Conservation (phyloP, 208 protist species). For the Trypanosoma brucei region DNA sequence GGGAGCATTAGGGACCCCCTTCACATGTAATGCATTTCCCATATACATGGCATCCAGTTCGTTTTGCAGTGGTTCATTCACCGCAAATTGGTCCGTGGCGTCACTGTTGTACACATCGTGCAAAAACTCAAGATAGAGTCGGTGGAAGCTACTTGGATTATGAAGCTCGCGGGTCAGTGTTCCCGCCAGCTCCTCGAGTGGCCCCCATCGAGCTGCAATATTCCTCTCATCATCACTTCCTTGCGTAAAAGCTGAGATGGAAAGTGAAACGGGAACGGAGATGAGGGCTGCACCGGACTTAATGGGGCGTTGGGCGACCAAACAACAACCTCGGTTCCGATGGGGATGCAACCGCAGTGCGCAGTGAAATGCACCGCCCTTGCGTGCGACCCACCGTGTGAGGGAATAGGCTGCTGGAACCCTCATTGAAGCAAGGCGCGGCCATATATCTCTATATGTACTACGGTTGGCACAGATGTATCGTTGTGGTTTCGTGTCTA, state of each 20-base stretch:
- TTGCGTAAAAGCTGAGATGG: conserved; percentile 16
- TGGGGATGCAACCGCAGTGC: conserved; percentile 45
- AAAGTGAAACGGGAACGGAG: conserved; percentile 52
- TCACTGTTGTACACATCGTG: conserved; percentile 79
- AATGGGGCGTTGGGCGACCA: conserved; percentile 46
- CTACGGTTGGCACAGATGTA: conserved; percentile 57
- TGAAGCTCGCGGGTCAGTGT: conserved; percentile 71
- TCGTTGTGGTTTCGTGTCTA: conserved; percentile 30
- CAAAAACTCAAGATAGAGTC: conserved; percentile 76
- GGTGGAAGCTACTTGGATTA: conserved; percentile 48
- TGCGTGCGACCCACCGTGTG: conserved; percentile 59
- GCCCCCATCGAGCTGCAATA: conserved; percentile 27
- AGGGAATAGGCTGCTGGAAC: conserved; percentile 59
- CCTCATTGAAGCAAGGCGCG: conserved; percentile 48
- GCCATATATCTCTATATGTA: conserved; percentile 68
- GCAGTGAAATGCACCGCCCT: conserved; percentile 60
- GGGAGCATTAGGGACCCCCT: conserved; percentile 65
- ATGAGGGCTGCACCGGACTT: conserved; percentile 36
- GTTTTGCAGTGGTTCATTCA: conserved; percentile 17
- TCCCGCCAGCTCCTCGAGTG: conserved; percentile 39
- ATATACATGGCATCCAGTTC: conserved; percentile 68
- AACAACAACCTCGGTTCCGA: conserved; percentile 23
- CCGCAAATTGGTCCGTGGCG: conserved; percentile 25
- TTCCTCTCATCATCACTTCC: conserved; percentile 7
- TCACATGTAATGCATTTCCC: conserved; percentile 60